Conservation (phyloP, 345 rosid genomes). For the Camelina hispida region DNA sequence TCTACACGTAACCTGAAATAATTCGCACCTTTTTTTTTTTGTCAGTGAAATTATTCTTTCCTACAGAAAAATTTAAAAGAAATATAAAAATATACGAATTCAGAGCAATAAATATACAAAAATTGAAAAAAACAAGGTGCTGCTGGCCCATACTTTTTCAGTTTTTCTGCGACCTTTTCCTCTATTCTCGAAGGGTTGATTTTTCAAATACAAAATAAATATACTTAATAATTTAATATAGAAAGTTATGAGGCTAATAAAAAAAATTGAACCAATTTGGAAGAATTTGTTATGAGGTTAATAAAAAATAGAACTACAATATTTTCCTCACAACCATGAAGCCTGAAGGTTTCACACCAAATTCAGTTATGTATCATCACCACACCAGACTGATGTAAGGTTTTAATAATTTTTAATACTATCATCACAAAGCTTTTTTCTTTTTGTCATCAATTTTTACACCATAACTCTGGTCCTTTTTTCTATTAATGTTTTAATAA, state of each 20-base stretch:
- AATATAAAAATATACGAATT: not conserved
- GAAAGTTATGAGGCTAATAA: not conserved
- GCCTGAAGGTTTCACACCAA: conserved; percentile 1
- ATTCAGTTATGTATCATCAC: not conserved
- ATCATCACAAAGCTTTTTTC: not conserved
- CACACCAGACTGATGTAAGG: not conserved
- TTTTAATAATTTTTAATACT: not conserved
- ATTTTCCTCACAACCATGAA: not conserved
- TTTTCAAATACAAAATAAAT: conserved; percentile 29
- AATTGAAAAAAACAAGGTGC: conserved; percentile 31
- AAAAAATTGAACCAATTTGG: not conserved
- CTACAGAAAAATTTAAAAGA: not conserved
- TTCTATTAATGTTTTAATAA: not conserved
- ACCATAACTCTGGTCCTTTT: conserved; percentile 6
- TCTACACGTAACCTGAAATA: not conserved
- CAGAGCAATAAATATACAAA: conserved; percentile 15
- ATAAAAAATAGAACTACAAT: not conserved
- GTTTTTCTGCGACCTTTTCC: conserved; percentile 23
- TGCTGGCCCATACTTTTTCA: conserved; percentile 35
- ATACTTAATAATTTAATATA: not conserved
- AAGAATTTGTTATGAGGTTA: not conserved
- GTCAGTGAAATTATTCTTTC: not conserved
- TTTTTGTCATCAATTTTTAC: not conserved
- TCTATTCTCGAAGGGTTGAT: conserved; percentile 26
- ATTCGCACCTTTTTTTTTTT: not conserved